Base-by-base conservation (phyloP, 1,284 basidiomycete species). In the Spongispora temasekensis region DNA sequence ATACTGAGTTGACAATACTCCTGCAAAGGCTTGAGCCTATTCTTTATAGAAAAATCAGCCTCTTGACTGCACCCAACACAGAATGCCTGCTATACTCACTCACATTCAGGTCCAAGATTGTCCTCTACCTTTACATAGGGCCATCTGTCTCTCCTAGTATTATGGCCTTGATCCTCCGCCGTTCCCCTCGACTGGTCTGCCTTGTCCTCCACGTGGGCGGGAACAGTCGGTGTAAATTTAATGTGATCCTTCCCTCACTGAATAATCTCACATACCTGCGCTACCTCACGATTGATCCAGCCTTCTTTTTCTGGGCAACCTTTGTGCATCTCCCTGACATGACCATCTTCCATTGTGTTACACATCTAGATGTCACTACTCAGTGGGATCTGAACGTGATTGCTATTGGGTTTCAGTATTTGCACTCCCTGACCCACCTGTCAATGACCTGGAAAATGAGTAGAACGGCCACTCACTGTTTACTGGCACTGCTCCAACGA, bases 391-490 rank as follows among this genome's bases (percentile, higher is more conserved):
- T 4, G 32, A n/a, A 57, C 3, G 42, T 3, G 17, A 30, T 57
- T n/a, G 21, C 21, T 30, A 48, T 19, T 1, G 4, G 54, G 25
- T 19, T 58, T 10, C 21, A 58, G 21, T 12, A 57, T 48, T 57
- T 58, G 30, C 2, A 21, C 44, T 13, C 3, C 48, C 51, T 57
- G 50, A 53, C 55, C 35, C 46, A 57, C 27, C 35, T 59, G 19
- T 58, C 44, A 50, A 50, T 59, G 15, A 59, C 32, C 27, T 59
- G 55, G 35, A 59, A 37, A 8, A 48, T 25, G 25, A 4, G 17
- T 48, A 9, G 8, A 15, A 15, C 28, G 27, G 57, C 40, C 25
- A 56, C 54, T 28, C 19, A 57, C 5, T 4, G 13, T 25, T 44
- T 44, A 9, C 25, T 25, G 25, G 37, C 37, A 13, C 27, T 60